These are phyloP conservation scores for Dactylorhiza incarnata DNA, from an alignment of 106 monocot genomes.

Conservation along the genomic window DNA sequence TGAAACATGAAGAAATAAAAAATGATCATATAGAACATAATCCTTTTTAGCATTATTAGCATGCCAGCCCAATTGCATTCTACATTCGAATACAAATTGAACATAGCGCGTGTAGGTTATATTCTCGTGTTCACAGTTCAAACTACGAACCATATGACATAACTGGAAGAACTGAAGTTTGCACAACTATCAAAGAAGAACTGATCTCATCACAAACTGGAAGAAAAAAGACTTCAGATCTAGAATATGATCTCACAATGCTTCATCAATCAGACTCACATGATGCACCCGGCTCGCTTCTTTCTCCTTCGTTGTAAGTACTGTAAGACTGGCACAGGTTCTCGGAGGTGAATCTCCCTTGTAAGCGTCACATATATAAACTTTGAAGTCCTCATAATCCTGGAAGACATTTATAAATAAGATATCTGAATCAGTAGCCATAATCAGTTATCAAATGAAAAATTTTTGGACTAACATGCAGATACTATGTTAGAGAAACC, in stretches of 20 bases:
- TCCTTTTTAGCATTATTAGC: too few relatives aligned
- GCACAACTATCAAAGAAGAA: background rate
- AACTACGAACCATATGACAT: background rate
- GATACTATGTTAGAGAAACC: too few relatives aligned
- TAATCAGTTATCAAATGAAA: too few relatives aligned
- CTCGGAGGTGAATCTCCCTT: constrained; percentile 31
- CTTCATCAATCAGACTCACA: constrained; percentile 8
- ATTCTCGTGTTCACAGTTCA: too few relatives aligned
- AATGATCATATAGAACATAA: too few relatives aligned
- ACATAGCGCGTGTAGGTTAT: too few relatives aligned
- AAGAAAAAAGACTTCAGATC: background rate
- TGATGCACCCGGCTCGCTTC: constrained; percentile 8
- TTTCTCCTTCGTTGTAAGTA: background rate
- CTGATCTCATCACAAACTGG: background rate
- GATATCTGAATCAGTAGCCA: background rate
- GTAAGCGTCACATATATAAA: constrained; percentile 55
- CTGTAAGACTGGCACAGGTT: constrained; percentile 21
- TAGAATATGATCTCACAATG: background rate
- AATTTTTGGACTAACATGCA: too few relatives aligned
- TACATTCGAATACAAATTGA: too few relatives aligned
- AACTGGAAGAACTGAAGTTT: background rate
- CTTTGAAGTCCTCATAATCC: constrained; percentile 63
- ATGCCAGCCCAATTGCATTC: too few relatives aligned
- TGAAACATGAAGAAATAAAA: too few relatives aligned
- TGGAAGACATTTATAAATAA: constrained; percentile 1